Conservation (phyloP, 1,284 basidiomycete genomes). For the Tylopilus orsonianus region DNA sequence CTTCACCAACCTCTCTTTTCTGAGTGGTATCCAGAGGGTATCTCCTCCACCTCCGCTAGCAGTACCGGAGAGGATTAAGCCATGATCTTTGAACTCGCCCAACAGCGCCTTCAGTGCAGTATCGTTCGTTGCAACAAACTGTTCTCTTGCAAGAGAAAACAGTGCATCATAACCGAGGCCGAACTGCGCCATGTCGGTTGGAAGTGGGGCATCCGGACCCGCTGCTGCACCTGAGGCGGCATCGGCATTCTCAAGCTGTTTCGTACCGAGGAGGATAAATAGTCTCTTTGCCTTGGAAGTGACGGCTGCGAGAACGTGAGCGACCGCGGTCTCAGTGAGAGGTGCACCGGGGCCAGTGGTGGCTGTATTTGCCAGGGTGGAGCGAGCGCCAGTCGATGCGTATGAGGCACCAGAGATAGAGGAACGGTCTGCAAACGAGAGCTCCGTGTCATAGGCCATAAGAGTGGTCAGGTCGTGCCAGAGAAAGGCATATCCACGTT, state of each 20-base stretch:
- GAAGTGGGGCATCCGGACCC: constrained; percentile 4
- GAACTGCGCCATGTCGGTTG: constrained; percentile 35
- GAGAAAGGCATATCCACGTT: constrained; percentile 75
- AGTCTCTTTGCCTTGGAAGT: constrained; percentile 83
- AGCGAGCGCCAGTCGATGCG: constrained; percentile 38
- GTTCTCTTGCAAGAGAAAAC: constrained; percentile 66
- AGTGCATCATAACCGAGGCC: constrained; percentile 65
- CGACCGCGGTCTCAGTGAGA: constrained; percentile 78
- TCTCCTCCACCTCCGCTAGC: constrained; percentile 45
- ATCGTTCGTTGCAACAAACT: constrained; percentile 87
- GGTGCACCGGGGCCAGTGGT: constrained; percentile 37
- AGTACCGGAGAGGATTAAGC: constrained; percentile 55
- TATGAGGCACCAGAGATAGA: constrained; percentile 55
- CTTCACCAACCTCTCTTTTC: constrained; percentile 60
- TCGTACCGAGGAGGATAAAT: constrained; percentile 65
- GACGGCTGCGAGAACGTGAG: constrained; percentile 83
- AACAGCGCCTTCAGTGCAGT: constrained; percentile 78
- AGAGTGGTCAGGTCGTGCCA: constrained; percentile 90
- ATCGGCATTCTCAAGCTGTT: constrained; percentile 54
- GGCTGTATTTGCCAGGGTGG: constrained; percentile 34
- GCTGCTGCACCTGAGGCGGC: constrained; percentile 38
- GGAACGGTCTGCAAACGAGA: constrained; percentile 63
- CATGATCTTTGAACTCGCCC: constrained; percentile 89
- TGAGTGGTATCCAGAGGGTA: constrained; percentile 80
- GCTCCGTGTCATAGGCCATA: constrained; percentile 77